Percentiles rank a stretch among this genome's conserved stretches.
phyloP scores from a whole-genome alignment of 352 stramenopile genomes.

The Albugo candida region DNA sequence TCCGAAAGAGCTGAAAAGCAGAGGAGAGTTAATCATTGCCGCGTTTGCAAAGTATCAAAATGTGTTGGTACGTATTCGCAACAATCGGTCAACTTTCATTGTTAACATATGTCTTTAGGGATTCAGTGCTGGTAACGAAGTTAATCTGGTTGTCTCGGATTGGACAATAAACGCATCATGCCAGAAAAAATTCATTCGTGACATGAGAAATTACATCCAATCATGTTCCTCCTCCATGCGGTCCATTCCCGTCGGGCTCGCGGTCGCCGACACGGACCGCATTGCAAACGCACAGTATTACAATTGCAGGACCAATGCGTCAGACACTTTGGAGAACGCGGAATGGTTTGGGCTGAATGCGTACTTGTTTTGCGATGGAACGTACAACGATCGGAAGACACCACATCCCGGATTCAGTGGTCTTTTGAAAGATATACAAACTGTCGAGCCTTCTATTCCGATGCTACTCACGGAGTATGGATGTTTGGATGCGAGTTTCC shows the following conservation, averaged over 20 bases:
- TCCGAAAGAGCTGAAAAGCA: conserved; percentile 18
- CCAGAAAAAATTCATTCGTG: conserved; percentile 26
- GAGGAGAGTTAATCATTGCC: conserved; percentile 27
- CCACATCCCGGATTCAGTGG: conserved; percentile 8
- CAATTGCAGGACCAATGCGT: conserved; percentile 16
- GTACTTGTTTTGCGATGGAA: conserved; percentile 27
- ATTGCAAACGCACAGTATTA: conserved; percentile 22
- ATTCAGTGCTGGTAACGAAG: conserved; percentile 32
- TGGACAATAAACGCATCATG: conserved; percentile 19
- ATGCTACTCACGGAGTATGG: conserved; percentile 15
- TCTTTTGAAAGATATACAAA: conserved; percentile 6
- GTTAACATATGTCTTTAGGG: conserved; percentile 4
- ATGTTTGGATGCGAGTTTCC: conserved; percentile 7
- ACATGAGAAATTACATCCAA: conserved; percentile 20
- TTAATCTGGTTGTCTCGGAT: conserved; percentile 19
- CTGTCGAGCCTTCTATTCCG: conserved; percentile 8
- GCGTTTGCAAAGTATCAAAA: conserved; percentile 41
- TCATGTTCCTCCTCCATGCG: conserved; percentile 15
- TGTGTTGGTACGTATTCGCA: conserved; percentile 8
- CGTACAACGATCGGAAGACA: not conserved
- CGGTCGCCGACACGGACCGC: conserved; percentile 27
- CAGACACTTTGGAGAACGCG: conserved; percentile 21
- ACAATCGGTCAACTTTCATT: not conserved
- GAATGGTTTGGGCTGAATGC: conserved; percentile 36
- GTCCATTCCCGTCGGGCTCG: conserved; percentile 23